These are phyloP conservation scores for Endotrypanum monterogeii DNA, from an alignment of 208 protist genomes.

Conservation along the genomic window DNA sequence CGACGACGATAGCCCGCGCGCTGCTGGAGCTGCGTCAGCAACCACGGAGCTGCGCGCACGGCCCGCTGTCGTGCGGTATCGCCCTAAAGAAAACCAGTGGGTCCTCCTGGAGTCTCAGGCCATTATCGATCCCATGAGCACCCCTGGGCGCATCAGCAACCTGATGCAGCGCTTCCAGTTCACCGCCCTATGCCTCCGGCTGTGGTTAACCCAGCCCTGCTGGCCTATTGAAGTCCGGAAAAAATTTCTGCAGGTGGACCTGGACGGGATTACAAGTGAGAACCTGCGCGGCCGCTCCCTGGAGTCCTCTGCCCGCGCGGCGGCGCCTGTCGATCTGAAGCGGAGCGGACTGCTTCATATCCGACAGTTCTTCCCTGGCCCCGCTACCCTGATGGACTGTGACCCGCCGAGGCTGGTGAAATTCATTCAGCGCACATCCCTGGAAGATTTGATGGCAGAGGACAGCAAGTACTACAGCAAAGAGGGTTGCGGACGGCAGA, in stretches of 20 bases:
- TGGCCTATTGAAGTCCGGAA: constrained; percentile 87
- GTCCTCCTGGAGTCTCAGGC: constrained; percentile 82
- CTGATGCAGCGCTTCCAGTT: constrained; percentile 83
- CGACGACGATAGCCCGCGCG: background rate
- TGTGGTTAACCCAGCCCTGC: constrained; percentile 82
- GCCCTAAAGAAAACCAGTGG: constrained; percentile 91
- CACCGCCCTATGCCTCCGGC: constrained; percentile 69
- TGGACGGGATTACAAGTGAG: constrained; percentile 58
- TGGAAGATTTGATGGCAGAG: constrained; percentile 76
- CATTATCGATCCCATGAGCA: constrained; percentile 71
- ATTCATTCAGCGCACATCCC: constrained; percentile 80
- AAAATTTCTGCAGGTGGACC: constrained; percentile 79
- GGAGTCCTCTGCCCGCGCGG: constrained; percentile 49
- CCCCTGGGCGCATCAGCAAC: constrained; percentile 45
- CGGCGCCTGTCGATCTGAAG: constrained; percentile 85
- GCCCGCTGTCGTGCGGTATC: constrained; percentile 74
- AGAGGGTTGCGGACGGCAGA: constrained; percentile 10
- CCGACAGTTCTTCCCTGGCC: constrained; percentile 88
- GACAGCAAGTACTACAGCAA: constrained; percentile 40
- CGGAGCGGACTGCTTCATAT: constrained; percentile 90
- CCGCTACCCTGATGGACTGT: constrained; percentile 85
- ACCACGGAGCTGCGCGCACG: constrained; percentile 60
- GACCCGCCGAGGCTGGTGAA: constrained; percentile 81
- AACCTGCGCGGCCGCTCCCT: constrained; percentile 52
- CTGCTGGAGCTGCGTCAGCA: background rate